Evolutionary conservation across 345 rosid species (phyloP), one percentile per base, ranked within the genome.

Genomic region (Garcia nutans): DNA sequence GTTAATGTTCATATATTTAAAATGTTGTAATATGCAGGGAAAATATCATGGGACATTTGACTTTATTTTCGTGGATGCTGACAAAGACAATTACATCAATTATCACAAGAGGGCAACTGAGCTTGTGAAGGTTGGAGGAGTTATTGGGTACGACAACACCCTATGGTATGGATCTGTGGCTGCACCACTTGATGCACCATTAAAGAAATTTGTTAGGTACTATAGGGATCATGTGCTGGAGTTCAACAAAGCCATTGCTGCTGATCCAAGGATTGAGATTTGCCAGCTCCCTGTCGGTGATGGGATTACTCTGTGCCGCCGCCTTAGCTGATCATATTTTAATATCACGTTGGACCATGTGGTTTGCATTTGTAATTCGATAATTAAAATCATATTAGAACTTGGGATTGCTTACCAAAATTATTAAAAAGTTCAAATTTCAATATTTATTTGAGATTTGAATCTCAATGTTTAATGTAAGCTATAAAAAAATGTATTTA

Each of bases 131-230:
- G 87, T 96, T 8, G 97, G 98, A 0, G 99, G 99, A 6, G 60
- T 96, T 65, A 91, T 96, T 60, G 98, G 97, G 42, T 96, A 96
- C 82, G 97, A 96, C 88, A 93, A 96, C 91, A 93, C 98, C 83
- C 81, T 96, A 15, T 93, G 98, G 98, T 89, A 89, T 37, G 99
- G 99, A 3, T 89, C 99, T 1, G 97, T 93, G 65, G 98, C 85
- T 24, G 97, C 95, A 6, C 88, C 97, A 6, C 84, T 97, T 6
- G 97, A 93, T 68, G 97, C 96, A 0, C 94, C 98, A 0, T 78
- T 92, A 76, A 86, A 89, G 89, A 90, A 96, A 76, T 90, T 86
- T 20, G 92, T 96, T 0, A 86, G 88, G 86, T 86, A 87, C 70
- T 90, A 92, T 84, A 83, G 94, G 76, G 97, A 96, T 85, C 88